Evolutionary conservation across 352 stramenopile genomes (phyloP), one percentile per base, ranked within the genome.

Genomic region (Globisporangium barbulae): DNA sequence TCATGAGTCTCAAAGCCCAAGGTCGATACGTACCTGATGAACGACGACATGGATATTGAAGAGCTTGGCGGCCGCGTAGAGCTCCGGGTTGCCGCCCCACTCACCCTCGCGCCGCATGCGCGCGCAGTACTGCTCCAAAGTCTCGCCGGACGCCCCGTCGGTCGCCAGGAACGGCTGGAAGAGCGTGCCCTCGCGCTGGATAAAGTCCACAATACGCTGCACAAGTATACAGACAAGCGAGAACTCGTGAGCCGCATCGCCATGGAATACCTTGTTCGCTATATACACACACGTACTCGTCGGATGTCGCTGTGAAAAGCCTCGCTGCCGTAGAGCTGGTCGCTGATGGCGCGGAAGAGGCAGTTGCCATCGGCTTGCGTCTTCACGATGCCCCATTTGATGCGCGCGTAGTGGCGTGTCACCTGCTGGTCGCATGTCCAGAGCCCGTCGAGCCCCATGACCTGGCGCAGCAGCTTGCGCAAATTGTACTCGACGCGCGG

Each of bases 31-130:
- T 37, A 64, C 63, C 62, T 79, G 81, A 67, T 90, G 79, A 2
- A 90, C 71, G 12, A 90, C 71, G 37, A 90, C 78, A 65, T 86
- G 70, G 13, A 81, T 70, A 56, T 85, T 79, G 57, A 88, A 89
- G 35, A 83, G 70, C 50, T 65, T 76, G 30, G 81, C 76, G 1
- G 77, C 78, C 8, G 77, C 79, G 64, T 78, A 90, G 35, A 90
- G 62, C 65, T 90, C 81, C 15, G 73, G 66, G 61, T 89, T 83
- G 53, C 81, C 81, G 13, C 81, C 81, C 81, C 77, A 88, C 52
- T 81, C 69, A 21, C 77, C 81, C 45, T 83, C 70, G 8, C 74
- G 52, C 8, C 61, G 61, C 77, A 90, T 80, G 37, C 79, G 77
- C 45, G 5, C 59, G 64, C 73, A 85, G 53, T 89, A 90, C 63